These are phyloP conservation scores for Neurospora cerealis DNA, from an alignment of 495 filamentous ascomycete genomes.

Conservation along the genomic window DNA sequence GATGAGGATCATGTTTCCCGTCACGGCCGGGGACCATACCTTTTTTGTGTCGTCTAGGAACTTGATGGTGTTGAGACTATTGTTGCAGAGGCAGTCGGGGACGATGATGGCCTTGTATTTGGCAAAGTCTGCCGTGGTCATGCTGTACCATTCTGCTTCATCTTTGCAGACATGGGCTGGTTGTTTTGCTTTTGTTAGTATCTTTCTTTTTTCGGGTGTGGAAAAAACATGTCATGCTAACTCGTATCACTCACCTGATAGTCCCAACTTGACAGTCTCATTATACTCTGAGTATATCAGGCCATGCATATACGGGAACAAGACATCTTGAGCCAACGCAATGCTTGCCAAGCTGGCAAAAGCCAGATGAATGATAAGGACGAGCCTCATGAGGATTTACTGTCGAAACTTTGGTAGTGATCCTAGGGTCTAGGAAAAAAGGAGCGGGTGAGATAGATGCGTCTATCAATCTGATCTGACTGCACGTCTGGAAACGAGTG, in stretches of 20 bases:
- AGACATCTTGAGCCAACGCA: constrained; percentile 7
- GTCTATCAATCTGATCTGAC: neutral
- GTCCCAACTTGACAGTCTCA: constrained; percentile 5
- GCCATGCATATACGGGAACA: constrained; percentile 12
- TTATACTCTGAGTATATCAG: constrained; percentile 13
- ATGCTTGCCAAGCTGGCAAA: constrained; percentile 10
- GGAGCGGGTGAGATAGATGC: neutral
- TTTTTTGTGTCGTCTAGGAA: constrained; percentile 22
- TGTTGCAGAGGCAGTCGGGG: constrained; percentile 19
- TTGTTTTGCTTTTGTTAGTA: constrained; percentile 10
- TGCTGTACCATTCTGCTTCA: constrained; percentile 20
- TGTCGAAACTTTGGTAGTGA: neutral
- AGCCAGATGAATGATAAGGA: constrained; percentile 7
- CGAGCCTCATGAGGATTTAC: constrained; percentile 9
- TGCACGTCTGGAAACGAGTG: constrained; percentile 5
- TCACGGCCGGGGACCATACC: constrained; percentile 21
- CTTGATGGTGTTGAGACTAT: constrained; percentile 14
- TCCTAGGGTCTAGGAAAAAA: neutral
- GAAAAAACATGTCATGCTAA: neutral
- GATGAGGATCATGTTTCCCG: constrained; percentile 23
- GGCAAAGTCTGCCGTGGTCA: constrained; percentile 22
- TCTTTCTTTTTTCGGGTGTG: too few relatives aligned
- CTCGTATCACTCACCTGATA: constrained; percentile 9
- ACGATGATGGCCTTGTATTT: constrained; percentile 24
- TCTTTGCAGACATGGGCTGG: constrained; percentile 19